These are phyloP conservation scores for Saccharomycopsis sp. DNA, from an alignment of 805 yeast genomes.

Conservation along the genomic window DNA sequence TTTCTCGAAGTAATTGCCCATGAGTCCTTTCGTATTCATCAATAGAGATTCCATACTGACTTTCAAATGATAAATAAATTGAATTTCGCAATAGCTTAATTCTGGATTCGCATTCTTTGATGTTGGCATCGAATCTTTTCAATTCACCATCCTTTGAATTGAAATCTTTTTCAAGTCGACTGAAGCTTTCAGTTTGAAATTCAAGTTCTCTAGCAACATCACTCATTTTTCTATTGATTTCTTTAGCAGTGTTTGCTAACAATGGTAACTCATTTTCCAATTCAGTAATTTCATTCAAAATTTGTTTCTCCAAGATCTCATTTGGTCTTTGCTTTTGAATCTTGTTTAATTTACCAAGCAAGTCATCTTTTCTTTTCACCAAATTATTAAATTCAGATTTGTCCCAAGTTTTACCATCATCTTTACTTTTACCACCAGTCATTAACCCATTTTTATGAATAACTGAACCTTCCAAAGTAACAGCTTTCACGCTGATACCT, in stretches of 20 bases:
- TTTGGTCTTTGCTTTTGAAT: conserved; percentile 41
- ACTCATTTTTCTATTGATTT: conserved; percentile 36
- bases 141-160: conserved; percentile 22
- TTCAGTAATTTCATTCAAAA: conserved; percentile 48
- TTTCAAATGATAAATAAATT: conserved; percentile 47
- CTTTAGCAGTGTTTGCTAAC: conserved; percentile 39
- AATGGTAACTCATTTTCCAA: conserved; percentile 40
- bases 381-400: conserved; percentile 57
- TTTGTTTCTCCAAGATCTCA: conserved; percentile 47
- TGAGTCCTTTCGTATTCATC: conserved; percentile 65
- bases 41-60: conserved; percentile 47
- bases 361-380: conserved; percentile 41
- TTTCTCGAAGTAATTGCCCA: conserved; percentile 49
- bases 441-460: conserved; percentile 82
- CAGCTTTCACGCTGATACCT: conserved; percentile 55
- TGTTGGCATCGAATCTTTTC: conserved; percentile 16
- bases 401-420: conserved; percentile 52
- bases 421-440: conserved; percentile 79
- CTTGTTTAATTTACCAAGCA: conserved; percentile 42
- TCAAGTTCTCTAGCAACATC: conserved; percentile 41
- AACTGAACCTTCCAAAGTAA: conserved; percentile 76
- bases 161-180: conserved; percentile 24
- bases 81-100: conserved; percentile 25
- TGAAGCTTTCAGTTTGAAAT: conserved; percentile 5
- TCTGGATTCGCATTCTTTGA: conserved; percentile 16